These are phyloP conservation scores for Lactifluus piperatus DNA, from an alignment of 768 basidiomycete genomes.

Conservation along the genomic window DNA sequence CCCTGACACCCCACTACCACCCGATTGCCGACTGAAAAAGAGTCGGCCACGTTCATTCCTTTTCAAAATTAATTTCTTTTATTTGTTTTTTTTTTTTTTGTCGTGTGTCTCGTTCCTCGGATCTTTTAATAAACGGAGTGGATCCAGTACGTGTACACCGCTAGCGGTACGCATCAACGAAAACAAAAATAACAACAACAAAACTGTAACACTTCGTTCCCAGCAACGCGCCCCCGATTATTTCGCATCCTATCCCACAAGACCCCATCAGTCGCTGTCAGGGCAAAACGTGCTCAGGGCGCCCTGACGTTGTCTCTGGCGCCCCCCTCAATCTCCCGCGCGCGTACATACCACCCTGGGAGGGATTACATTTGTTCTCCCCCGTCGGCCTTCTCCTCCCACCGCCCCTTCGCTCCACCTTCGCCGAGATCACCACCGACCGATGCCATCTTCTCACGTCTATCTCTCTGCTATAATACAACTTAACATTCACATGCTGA, in stretches of 20 bases:
- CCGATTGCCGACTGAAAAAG: conserved; percentile 8
- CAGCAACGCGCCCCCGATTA: conserved; percentile 11
- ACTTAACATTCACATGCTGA: neutral
- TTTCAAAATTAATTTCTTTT: neutral
- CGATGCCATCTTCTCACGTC: conserved; percentile 18
- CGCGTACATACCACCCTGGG: neutral
- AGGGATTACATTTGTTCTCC: neutral
- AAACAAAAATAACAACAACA: conserved; percentile 6
- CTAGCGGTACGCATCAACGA: neutral
- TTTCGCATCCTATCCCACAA: conserved; percentile 1
- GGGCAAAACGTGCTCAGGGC: conserved; percentile 14
- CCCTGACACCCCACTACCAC: conserved; percentile 8
- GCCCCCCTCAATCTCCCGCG: conserved; percentile 11
- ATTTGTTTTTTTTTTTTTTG: neutral
- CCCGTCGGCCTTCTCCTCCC: conserved; percentile 5
- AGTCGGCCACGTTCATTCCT: neutral
- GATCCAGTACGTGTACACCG: neutral
- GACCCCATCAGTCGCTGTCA: conserved; percentile 13
- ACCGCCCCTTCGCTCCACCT: conserved; percentile 11
- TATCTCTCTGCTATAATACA: neutral
- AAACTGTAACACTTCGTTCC: conserved; percentile 1
- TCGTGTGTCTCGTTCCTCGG: neutral
- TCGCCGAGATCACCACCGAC: conserved; percentile 14
- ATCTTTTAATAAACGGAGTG: conserved; percentile 1
- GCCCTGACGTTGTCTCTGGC: conserved; percentile 10